These are phyloP conservation scores for Mycena rebaudengoi DNA, from an alignment of 768 basidiomycete species.

Conservation along the genomic window DNA sequence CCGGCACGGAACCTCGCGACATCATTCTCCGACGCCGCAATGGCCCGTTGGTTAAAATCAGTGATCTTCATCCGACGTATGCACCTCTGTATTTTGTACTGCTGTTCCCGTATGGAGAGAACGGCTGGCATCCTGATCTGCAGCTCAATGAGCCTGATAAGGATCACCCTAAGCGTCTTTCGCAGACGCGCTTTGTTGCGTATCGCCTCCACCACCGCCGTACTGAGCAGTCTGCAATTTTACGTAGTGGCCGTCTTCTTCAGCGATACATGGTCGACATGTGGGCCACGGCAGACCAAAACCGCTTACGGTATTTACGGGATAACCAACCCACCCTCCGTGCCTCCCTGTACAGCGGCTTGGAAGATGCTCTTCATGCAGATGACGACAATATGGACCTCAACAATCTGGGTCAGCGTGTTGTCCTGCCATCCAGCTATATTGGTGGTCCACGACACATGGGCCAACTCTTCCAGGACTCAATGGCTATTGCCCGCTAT, in stretches of 20 bases:
- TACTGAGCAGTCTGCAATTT: constrained; percentile 35
- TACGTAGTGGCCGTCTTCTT: constrained; percentile 45
- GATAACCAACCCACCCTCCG: constrained; percentile 40
- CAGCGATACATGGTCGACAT: constrained; percentile 49
- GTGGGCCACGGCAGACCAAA: constrained; percentile 45
- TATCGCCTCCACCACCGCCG: constrained; percentile 40
- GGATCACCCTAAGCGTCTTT: constrained; percentile 30
- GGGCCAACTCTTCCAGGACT: constrained; percentile 45
- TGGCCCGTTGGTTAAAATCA: constrained; percentile 33
- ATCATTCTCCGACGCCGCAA: constrained; percentile 12
- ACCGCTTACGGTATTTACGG: constrained; percentile 36
- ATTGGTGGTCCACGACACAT: constrained; percentile 38
- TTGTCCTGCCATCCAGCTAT: constrained; percentile 33
- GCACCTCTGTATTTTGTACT: constrained; percentile 45
- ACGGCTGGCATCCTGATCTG: constrained; percentile 39
- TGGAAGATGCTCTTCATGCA: constrained; percentile 32
- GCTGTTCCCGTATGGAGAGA: constrained; percentile 40
- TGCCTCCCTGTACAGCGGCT: constrained; percentile 40
- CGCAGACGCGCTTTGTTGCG: constrained; percentile 39
- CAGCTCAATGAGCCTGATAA: background rate
- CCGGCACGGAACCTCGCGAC: background rate
- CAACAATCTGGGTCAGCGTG: constrained; percentile 28
- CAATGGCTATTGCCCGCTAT: constrained; percentile 49
- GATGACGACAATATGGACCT: constrained; percentile 29
- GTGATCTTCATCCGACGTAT: constrained; percentile 35